phyloP scores from a whole-genome alignment of 768 basidiomycete species.

The Cystofilobasidium capitatum region DNA sequence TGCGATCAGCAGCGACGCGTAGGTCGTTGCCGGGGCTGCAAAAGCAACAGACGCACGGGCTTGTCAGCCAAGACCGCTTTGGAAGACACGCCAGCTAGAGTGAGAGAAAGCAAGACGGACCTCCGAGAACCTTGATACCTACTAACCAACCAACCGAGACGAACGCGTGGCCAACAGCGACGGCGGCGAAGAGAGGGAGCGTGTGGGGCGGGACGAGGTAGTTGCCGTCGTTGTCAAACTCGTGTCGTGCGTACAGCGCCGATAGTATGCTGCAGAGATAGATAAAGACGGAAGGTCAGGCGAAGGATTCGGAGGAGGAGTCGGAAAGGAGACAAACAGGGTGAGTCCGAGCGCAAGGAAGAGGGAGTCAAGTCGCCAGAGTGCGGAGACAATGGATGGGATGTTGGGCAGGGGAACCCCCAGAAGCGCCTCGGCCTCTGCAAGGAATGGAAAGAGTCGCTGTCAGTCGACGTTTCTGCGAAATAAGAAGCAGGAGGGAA shows the following conservation, averaged over 20 bases:
- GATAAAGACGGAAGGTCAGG: not conserved
- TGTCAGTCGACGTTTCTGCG: not conserved
- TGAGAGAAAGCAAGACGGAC: not conserved
- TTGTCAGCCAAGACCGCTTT: not conserved
- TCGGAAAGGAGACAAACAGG: slow-evolving; percentile 9
- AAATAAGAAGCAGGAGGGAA: not conserved
- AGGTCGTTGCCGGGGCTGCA: slow-evolving; percentile 16
- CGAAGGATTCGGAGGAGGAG: not conserved
- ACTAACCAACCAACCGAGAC: slow-evolving; percentile 11
- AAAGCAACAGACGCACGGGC: not conserved
- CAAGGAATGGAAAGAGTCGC: not conserved
- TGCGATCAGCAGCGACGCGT: slow-evolving; percentile 13
- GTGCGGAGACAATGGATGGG: slow-evolving; percentile 20
- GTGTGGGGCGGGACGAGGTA: slow-evolving; percentile 6
- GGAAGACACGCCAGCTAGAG: not conserved
- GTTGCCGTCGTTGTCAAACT: not conserved
- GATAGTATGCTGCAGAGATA: slow-evolving; percentile 6
- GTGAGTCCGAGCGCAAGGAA: slow-evolving; percentile 25
- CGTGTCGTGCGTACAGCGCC: slow-evolving; percentile 6
- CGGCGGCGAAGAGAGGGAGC: slow-evolving; percentile 10
- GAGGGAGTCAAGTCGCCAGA: slow-evolving; percentile 26
- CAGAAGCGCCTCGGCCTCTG: slow-evolving; percentile 21
- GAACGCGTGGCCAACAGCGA: slow-evolving; percentile 7
- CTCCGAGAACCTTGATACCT: slow-evolving; percentile 7
- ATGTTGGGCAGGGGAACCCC: slow-evolving; percentile 28